Conservation (phyloP, 768 basidiomycete species). For the Leccinum rimulosum region DNA sequence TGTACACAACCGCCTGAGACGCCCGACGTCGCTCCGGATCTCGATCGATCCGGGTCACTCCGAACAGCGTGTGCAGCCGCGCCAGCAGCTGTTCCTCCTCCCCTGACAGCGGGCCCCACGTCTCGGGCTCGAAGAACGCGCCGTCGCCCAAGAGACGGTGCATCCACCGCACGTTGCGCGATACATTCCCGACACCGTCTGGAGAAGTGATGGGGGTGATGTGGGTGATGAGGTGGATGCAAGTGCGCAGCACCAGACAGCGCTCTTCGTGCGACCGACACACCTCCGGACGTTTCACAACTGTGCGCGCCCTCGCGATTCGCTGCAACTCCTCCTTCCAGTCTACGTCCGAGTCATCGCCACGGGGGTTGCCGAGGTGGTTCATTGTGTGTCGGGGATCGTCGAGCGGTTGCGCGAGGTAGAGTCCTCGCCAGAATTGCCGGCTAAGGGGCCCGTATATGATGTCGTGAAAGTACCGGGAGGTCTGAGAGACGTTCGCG, state of each 20-base stretch:
- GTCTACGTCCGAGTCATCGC: conserved; percentile 28
- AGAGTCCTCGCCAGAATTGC: conserved; percentile 61
- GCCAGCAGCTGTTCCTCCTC: conserved; percentile 46
- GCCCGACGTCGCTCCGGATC: conserved; percentile 30
- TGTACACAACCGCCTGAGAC: conserved; percentile 59
- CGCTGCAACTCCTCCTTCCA: conserved; percentile 58
- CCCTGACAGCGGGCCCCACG: conserved; percentile 25
- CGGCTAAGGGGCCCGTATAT: conserved; percentile 46
- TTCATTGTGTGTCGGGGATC: conserved; percentile 55
- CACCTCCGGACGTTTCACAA: conserved; percentile 36
- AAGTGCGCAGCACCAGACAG: conserved; percentile 41
- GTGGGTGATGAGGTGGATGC: conserved; percentile 48
- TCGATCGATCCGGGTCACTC: conserved; percentile 49
- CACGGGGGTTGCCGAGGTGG: conserved; percentile 26
- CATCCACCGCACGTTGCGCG: conserved; percentile 53
- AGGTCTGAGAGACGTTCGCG: conserved; percentile 51
- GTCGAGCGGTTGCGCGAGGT: conserved; percentile 61
- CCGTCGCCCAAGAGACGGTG: conserved; percentile 41
- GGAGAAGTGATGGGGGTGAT: conserved; percentile 37
- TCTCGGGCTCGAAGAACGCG: conserved; percentile 42
- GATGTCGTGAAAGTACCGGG: conserved; percentile 38
- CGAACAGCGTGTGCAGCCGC: conserved; percentile 55
- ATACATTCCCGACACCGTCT: conserved; percentile 31
- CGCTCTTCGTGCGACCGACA: conserved; percentile 44
- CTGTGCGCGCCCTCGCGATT: conserved; percentile 51